phyloP scores from a whole-genome alignment of 1,284 basidiomycete genomes.

The Ganoderma lucidum region DNA sequence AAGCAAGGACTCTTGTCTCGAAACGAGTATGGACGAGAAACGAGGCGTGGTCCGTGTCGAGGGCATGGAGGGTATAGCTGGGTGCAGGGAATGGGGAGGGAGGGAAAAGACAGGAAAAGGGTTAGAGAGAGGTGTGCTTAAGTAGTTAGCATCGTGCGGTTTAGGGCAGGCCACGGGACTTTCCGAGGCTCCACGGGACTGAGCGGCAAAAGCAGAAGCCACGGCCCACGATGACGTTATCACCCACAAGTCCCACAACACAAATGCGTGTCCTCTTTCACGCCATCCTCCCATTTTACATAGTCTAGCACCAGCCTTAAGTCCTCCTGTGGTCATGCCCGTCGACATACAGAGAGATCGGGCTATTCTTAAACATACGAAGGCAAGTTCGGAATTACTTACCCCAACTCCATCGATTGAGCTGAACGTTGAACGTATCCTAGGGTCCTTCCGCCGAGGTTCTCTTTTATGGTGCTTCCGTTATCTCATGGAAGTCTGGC shows the following conservation, averaged over 20 bases:
- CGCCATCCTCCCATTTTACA: not conserved
- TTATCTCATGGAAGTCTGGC: constrained; percentile 77
- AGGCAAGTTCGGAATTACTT: constrained; percentile 44
- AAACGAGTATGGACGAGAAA: not conserved
- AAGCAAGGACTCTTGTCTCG: not conserved
- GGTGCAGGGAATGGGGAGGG: constrained; percentile 5
- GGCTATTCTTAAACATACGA: constrained; percentile 60
- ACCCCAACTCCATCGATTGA: not conserved
- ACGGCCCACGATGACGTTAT: constrained; percentile 15
- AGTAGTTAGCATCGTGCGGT: constrained; percentile 11
- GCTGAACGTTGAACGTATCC: constrained; percentile 12
- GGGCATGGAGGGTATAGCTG: constrained; percentile 9
- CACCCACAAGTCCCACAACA: not conserved
- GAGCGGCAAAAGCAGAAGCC: not conserved
- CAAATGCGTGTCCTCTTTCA: not conserved
- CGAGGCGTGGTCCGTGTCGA: constrained; percentile 4
- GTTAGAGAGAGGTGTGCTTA: constrained; percentile 7
- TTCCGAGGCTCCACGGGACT: not conserved
- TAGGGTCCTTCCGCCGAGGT: constrained; percentile 80
- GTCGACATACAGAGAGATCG: constrained; percentile 49
- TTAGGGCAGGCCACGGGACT: constrained; percentile 31
- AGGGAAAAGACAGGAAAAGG: constrained; percentile 6
- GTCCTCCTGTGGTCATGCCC: constrained; percentile 51
- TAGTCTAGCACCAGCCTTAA: not conserved
- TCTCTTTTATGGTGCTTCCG: constrained; percentile 82